Conservation (phyloP, 352 stramenopile species). For the Thalassiosira hispida region DNA sequence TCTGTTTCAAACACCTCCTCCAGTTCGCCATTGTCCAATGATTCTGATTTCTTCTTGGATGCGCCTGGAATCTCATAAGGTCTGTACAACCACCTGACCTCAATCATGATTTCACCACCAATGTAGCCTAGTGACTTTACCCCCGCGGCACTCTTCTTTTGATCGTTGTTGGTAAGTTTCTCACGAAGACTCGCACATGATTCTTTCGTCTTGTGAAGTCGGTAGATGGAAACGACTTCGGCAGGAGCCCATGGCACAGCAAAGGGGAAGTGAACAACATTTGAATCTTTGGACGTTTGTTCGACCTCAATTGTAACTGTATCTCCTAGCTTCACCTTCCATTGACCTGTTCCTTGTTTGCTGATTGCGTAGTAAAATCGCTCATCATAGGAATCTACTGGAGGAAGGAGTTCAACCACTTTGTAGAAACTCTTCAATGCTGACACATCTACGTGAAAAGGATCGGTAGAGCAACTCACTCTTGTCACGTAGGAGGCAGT, state of each 20-base stretch:
- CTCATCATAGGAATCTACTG: conserved; percentile 41
- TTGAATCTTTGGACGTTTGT: background rate
- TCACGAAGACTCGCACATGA: conserved; percentile 42
- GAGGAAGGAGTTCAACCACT: conserved; percentile 54
- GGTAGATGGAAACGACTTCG: conserved; percentile 79
- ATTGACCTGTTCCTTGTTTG: conserved; percentile 14
- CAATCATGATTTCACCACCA: conserved; percentile 48
- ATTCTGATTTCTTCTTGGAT: conserved; percentile 26
- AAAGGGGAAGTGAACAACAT: conserved; percentile 45
- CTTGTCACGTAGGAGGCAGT: conserved; percentile 2
- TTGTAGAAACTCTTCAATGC: conserved; percentile 62
- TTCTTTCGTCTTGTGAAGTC: conserved; percentile 52
- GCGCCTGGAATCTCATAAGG: conserved; percentile 53
- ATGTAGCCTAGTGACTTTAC: background rate
- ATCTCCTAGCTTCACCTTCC: conserved; percentile 69
- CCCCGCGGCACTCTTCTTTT: background rate
- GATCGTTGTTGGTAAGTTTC: conserved; percentile 7
- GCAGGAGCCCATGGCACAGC: conserved; percentile 57
- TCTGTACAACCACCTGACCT: conserved; percentile 82
- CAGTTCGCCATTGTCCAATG: conserved; percentile 8
- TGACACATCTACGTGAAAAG: conserved; percentile 69
- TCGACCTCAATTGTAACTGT: conserved; percentile 63
- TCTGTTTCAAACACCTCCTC: conserved; percentile 84
- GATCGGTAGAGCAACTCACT: conserved; percentile 26
- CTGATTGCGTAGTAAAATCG: conserved; percentile 8